phyloP scores from a whole-genome alignment of 2,329 filamentous ascomycete species.

The Fusarium stilboides region DNA sequence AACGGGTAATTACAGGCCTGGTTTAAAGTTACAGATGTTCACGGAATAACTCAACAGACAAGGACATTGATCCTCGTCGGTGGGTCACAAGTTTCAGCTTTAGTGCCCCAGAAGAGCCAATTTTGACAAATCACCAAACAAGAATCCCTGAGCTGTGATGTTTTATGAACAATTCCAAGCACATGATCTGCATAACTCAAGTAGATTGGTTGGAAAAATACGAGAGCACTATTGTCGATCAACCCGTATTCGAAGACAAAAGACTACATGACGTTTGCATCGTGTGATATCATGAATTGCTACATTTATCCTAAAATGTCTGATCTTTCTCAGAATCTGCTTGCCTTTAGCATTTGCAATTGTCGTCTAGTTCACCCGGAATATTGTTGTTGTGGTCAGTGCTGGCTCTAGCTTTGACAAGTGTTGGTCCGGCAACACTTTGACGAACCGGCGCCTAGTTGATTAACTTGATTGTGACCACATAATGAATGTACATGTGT shows the following conservation, averaged over 20 bases:
- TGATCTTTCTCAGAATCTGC: background rate
- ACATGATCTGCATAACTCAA: conserved; percentile 14
- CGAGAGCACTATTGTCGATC: conserved; percentile 14
- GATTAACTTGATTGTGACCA: background rate
- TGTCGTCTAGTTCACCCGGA: background rate
- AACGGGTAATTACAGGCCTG: background rate
- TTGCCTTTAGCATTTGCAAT: background rate
- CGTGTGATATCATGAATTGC: background rate
- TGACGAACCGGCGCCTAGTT: too few relatives aligned
- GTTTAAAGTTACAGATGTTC: background rate
- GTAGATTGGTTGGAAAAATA: background rate
- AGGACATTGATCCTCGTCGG: background rate
- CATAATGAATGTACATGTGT: background rate
- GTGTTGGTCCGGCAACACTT: background rate
- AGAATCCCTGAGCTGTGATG: background rate
- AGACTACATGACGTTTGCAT: conserved; percentile 2
- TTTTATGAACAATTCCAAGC: background rate
- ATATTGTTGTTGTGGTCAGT: background rate
- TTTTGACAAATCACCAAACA: background rate
- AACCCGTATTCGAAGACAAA: background rate
- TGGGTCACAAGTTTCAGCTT: background rate
- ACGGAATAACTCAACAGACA: background rate
- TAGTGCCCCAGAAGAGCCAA: background rate
- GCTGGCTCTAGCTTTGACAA: background rate
- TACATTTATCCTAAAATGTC: background rate